Conservation (phyloP, 495 filamentous ascomycete species). For the Penicillium malachiteum region DNA sequence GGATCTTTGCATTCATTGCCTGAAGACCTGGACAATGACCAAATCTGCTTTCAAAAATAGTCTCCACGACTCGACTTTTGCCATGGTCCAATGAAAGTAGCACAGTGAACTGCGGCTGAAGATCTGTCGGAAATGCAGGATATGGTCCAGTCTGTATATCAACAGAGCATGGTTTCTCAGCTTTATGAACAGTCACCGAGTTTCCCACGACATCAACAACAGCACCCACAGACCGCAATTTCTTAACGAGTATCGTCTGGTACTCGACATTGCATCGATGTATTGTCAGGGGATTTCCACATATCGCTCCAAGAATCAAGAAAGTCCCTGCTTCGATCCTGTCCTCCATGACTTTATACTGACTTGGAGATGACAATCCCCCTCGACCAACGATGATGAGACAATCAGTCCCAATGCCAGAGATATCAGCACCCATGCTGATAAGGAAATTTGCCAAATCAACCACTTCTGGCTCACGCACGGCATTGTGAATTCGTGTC, state of each 20-base stretch:
- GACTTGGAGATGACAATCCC: background rate
- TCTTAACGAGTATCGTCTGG: background rate
- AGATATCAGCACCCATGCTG: background rate
- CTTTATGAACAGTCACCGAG: background rate
- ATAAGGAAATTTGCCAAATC: background rate
- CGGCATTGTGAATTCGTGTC: background rate
- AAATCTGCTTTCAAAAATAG: background rate
- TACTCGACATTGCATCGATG: background rate
- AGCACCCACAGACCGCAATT: background rate
- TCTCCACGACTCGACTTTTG: background rate
- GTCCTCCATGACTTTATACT: background rate
- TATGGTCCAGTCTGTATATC: conserved; percentile 1
- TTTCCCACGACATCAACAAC: background rate
- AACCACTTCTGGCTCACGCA: background rate
- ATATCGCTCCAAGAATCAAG: background rate
- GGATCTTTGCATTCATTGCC: background rate
- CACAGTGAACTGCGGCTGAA: background rate
- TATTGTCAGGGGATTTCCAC: background rate
- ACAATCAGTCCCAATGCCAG: background rate
- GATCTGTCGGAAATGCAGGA: background rate
- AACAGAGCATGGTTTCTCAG: background rate
- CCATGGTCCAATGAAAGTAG: background rate
- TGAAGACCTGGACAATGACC: background rate
- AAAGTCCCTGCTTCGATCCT: conserved; percentile 4
- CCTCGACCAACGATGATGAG: background rate